Evolutionary conservation across 768 basidiomycete genomes (phyloP).

Genomic region (Gautieria morchelliformis): DNA sequence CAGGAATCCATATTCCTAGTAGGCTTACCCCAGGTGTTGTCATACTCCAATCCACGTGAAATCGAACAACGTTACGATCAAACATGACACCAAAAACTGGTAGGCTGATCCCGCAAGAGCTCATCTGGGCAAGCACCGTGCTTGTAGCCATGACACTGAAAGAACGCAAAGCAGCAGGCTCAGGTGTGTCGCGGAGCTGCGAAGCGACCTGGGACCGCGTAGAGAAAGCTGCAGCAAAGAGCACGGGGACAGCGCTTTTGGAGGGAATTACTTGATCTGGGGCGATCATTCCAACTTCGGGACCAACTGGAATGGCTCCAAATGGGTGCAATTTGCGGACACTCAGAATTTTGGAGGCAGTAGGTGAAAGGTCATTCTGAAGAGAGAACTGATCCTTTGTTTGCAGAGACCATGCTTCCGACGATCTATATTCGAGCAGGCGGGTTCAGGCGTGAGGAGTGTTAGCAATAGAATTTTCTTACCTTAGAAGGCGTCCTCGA

Average conservation of each 20-base stretch:
- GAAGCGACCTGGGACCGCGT: not conserved
- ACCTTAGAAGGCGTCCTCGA: not conserved
- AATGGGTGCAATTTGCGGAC: not conserved
- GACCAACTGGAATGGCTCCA: not conserved
- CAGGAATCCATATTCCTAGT: not conserved
- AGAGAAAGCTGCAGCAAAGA: not conserved
- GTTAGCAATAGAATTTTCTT: not conserved
- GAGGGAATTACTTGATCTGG: too few species aligned
- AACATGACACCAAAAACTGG: conserved; percentile 1
- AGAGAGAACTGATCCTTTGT: not conserved
- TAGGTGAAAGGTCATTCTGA: not conserved
- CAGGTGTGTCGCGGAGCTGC: not conserved
- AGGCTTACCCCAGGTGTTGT: not conserved
- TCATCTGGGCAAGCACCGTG: not conserved
- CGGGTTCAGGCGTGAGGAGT: not conserved
- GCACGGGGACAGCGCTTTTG: not conserved
- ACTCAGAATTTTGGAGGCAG: not conserved
- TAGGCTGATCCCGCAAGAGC: not conserved
- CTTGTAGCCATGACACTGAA: not conserved
- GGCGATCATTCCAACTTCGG: not conserved
- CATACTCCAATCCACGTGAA: conserved; percentile 1
- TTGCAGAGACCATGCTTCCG: not conserved
- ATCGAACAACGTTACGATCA: not conserved
- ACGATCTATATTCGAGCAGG: not conserved
- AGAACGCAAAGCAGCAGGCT: not conserved